A percentile compares a stretch with the other conserved stretches of the same genome.
These are phyloP conservation scores for Ganoderma lucidum DNA, from an alignment of 1,284 basidiomycete genomes.

Conservation along the genomic window DNA sequence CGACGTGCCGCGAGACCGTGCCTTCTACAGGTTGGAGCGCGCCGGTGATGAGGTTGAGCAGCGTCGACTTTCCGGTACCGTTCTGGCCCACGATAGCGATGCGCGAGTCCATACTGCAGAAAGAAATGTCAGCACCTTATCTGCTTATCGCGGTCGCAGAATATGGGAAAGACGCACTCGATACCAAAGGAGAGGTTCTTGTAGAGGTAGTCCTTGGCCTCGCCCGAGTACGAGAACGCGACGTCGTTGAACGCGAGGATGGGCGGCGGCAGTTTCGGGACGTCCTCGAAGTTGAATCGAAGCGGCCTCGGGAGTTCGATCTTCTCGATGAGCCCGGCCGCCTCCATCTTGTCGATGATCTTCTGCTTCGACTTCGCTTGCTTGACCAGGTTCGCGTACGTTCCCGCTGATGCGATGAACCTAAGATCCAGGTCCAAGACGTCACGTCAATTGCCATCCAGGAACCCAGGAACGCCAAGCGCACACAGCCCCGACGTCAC, in stretches of 20 bases:
- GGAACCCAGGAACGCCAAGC: slow-evolving; percentile 16
- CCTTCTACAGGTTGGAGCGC: slow-evolving; percentile 85
- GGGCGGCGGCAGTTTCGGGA: slow-evolving; percentile 93
- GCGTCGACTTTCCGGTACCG: slow-evolving; percentile 97
- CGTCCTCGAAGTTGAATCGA: slow-evolving; percentile 96
- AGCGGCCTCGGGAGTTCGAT: slow-evolving; percentile 79
- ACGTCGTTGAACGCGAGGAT: slow-evolving; percentile 97
- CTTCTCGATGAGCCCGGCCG: slow-evolving; percentile 96
- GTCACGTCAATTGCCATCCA: neutral
- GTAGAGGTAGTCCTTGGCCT: slow-evolving; percentile 90
- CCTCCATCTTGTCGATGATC: slow-evolving; percentile 99
- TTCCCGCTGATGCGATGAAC: slow-evolving; percentile 98
- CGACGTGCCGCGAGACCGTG: slow-evolving; percentile 87
- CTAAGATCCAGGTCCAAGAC: slow-evolving; percentile 46
- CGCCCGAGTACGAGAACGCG: slow-evolving; percentile 94
- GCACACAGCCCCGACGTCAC: neutral
- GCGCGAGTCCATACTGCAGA: slow-evolving; percentile 88
- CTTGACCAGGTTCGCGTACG: slow-evolving; percentile 97
- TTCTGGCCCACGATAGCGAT: slow-evolving; percentile 98
- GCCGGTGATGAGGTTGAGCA: slow-evolving; percentile 94
- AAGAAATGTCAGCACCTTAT: neutral
- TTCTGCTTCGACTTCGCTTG: slow-evolving; percentile 99
- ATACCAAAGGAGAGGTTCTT: slow-evolving; percentile 93
- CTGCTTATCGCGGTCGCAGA: neutral
- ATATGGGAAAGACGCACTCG: slow-evolving; percentile 64